These are phyloP conservation scores for Boletus nobilissimus DNA, from an alignment of 1,284 basidiomycete genomes.

Conservation along the genomic window DNA sequence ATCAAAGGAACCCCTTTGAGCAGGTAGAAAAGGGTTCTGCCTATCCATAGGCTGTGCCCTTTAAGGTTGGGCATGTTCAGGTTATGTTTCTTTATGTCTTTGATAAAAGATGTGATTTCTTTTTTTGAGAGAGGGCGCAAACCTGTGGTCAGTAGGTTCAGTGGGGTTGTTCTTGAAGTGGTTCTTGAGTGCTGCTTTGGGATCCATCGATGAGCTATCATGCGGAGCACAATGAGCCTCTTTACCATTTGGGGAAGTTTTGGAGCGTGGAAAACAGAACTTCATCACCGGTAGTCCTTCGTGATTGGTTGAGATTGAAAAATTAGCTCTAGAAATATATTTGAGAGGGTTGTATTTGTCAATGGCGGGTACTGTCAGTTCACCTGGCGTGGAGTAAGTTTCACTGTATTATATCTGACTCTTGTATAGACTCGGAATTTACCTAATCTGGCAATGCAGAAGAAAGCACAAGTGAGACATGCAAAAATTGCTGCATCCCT, in stretches of 20 bases:
- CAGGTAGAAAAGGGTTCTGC: constrained; percentile 9
- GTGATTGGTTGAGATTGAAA: neutral
- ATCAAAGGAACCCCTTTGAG: constrained; percentile 7
- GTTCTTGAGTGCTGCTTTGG: neutral
- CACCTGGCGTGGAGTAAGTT: no score
- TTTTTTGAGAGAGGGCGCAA: neutral
- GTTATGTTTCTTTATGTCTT: accelerated
- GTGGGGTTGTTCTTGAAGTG: constrained; percentile 10
- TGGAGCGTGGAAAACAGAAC: neutral
- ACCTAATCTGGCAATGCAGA: neutral
- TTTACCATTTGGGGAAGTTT: neutral
- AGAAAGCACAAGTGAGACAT: neutral
- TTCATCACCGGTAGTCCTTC: accelerated
- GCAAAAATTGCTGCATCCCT: neutral
- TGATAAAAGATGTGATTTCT: neutral
- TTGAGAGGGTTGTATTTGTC: neutral
- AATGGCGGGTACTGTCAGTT: constrained; percentile 14
- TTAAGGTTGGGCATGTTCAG: neutral
- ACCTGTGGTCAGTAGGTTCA: no score
- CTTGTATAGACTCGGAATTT: no score
- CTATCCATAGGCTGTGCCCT: constrained; percentile 18
- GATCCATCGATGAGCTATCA: neutral
- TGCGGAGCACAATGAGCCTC: neutral
- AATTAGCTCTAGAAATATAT: no score
- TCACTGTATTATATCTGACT: no score